Base-by-base conservation (phyloP, 1,284 basidiomycete genomes). In the Melampsora occidentalis region DNA sequence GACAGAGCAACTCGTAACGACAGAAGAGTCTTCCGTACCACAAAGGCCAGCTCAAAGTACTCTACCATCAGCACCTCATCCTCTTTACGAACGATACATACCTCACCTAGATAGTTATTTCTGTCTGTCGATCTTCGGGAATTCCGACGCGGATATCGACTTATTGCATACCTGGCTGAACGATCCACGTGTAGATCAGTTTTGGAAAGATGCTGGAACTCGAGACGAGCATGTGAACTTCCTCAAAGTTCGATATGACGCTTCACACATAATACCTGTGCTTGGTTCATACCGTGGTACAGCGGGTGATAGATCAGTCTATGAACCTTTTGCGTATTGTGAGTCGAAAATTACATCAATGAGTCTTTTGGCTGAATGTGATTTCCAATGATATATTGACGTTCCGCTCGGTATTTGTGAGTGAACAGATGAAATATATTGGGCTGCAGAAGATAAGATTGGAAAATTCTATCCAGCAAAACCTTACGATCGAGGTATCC, bases 401-500 rank as follows among this genome's bases (percentile, higher is more conserved):
- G n/a, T 59, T 25, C 10, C 53, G 9, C 22, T 28, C 9, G n/a
- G 22, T 59, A 59, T 22, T 42, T 42, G 10, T 63, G 10, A 22
- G 9, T 16, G 22, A n/a, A 42, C n/a, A 73, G 71, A 59, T 48
- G 71, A 73, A 59, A 73, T 73, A 39, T 73, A 73, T 62, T 73
- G 71, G 71, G 64, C 51, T 35, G 49, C 62, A n/a, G 62, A 65
- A 53, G 63, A 73, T 39, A 65, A 73, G 57, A 57, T 73, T 57
- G 20, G 61, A 20, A 64, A 42, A 39, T 64, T 53, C 35, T 73
- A 73, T 22, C n/a, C 25, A 28, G 62, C 31, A 22, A 49, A 73
- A 22, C 12, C 46, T 12, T 73, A 53, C 46, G 71, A 73, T 64
- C 31, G 71, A 57, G 80, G 79, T 2, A 71, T 81, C 14, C 80